phyloP scores from a whole-genome alignment of 2,329 filamentous ascomycete species.

The Curvularia hawaiiensis region DNA sequence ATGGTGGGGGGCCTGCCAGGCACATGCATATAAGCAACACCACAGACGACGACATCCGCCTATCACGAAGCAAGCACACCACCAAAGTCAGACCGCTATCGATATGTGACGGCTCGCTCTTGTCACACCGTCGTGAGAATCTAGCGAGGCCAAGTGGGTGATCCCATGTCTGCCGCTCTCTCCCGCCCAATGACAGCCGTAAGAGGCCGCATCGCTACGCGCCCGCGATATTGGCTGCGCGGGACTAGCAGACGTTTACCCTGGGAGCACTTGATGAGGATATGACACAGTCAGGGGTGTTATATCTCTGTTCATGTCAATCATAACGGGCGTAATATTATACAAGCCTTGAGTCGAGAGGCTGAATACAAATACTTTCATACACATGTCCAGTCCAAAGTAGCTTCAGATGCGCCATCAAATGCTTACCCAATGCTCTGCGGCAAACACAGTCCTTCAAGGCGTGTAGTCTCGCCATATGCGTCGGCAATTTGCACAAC shows the following conservation, averaged over 20 bases:
- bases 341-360: slow-evolving; percentile 46
- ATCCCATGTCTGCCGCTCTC: slow-evolving; percentile 35
- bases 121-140: slow-evolving; percentile 35
- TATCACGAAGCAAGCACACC: slow-evolving; percentile 20
- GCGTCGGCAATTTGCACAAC: slow-evolving; percentile 19
- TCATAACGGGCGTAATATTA: slow-evolving; percentile 19
- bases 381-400: slow-evolving; percentile 24
- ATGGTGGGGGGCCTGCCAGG: slow-evolving; percentile 17
- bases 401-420: slow-evolving; percentile 28
- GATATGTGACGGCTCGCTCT: slow-evolving; percentile 8
- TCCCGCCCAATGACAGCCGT: slow-evolving; percentile 26
- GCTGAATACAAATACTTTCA: slow-evolving; percentile 28
- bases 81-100: slow-evolving; percentile 20
- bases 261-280: not conserved
- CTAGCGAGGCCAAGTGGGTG: slow-evolving; percentile 22
- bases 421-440: slow-evolving; percentile 37
- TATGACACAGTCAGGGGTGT: not conserved
- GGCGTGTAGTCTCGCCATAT: slow-evolving; percentile 16
- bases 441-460: slow-evolving; percentile 15
- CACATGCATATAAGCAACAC: slow-evolving; percentile 25
- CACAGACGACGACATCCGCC: slow-evolving; percentile 14
- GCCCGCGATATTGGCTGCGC: slow-evolving; percentile 25
- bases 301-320: not conserved
- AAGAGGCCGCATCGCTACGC: slow-evolving; percentile 31
- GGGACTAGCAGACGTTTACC: slow-evolving; percentile 5